Evolutionary conservation across 129 eudicot genomes (phyloP).

Genomic region (Chrysanthemum seticuspe): DNA sequence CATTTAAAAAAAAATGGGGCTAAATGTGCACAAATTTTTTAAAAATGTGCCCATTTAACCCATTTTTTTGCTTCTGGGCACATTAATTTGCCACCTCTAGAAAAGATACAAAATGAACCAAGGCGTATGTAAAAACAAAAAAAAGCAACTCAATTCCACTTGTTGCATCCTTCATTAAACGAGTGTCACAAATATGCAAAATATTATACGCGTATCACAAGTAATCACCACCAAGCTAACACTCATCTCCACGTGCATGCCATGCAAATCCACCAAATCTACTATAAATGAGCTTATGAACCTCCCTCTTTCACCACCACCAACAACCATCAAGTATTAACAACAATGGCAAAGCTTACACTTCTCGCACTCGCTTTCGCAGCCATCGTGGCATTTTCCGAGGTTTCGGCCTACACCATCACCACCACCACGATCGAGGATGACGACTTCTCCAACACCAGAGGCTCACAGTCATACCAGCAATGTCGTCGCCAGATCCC

Average conservation of each 20-base stretch:
- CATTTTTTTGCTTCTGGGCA: no score
- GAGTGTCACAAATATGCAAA: not conserved
- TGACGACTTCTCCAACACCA: not conserved
- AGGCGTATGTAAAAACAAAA: no score
- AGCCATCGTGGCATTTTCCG: conserved; percentile 9
- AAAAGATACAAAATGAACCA: no score
- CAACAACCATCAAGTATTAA: no score
- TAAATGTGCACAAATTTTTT: no score
- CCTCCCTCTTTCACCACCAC: not conserved
- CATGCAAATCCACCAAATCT: conserved; percentile 2
- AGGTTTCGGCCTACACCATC: conserved; percentile 10
- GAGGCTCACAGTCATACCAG: not conserved
- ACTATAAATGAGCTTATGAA: not conserved
- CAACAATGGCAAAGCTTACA: not conserved
- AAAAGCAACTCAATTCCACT: not conserved
- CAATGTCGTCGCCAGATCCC: conserved; percentile 1
- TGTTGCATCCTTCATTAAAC: not conserved
- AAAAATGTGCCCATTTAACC: no score
- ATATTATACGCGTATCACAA: not conserved
- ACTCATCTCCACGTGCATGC: conserved; percentile 13
- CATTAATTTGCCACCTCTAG: no score
- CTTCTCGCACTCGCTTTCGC: conserved; percentile 15
- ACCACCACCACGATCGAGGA: conserved; percentile 3
- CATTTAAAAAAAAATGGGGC: no score
- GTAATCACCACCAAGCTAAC: not conserved